phyloP scores from a whole-genome alignment of 768 basidiomycete genomes.

The Macrolepiota fuliginosa region DNA sequence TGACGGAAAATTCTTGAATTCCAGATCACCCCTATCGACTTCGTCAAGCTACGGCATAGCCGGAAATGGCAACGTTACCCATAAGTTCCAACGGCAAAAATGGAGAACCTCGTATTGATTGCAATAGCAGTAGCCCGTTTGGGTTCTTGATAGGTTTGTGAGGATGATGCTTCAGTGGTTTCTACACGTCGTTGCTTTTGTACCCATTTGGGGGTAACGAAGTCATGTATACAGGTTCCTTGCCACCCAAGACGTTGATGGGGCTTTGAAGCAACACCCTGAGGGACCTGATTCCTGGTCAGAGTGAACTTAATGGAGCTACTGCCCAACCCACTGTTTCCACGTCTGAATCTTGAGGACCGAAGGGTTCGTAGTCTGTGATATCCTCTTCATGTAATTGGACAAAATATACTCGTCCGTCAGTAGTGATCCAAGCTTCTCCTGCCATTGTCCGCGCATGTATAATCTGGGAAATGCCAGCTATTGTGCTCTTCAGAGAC shows the following conservation, averaged over 20 bases:
- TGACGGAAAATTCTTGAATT: conserved; percentile 68
- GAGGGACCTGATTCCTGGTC: conserved; percentile 4
- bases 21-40: conserved; percentile 55
- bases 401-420: conserved; percentile 80
- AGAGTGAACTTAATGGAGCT: not conserved
- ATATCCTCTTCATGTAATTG: conserved; percentile 45
- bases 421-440: conserved; percentile 85
- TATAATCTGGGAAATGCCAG: conserved; percentile 62
- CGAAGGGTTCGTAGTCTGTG: conserved; percentile 8
- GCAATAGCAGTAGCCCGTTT: conserved; percentile 62
- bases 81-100: conserved; percentile 76
- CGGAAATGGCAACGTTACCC: conserved; percentile 39
- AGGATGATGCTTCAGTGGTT: conserved; percentile 32
- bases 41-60: not conserved
- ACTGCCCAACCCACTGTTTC: conserved; percentile 2
- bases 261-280: conserved; percentile 17
- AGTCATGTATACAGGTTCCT: conserved; percentile 78
- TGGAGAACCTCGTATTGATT: conserved; percentile 77
- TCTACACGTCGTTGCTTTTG: conserved; percentile 69
- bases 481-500: conserved; percentile 31
- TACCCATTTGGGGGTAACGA: conserved; percentile 73
- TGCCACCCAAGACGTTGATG: conserved; percentile 49
- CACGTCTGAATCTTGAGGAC: conserved; percentile 12
- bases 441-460: conserved; percentile 56
- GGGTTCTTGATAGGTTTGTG: conserved; percentile 57